Conservation (phyloP, 2,329 filamentous ascomycete species). For the Colletotrichum lupini region DNA sequence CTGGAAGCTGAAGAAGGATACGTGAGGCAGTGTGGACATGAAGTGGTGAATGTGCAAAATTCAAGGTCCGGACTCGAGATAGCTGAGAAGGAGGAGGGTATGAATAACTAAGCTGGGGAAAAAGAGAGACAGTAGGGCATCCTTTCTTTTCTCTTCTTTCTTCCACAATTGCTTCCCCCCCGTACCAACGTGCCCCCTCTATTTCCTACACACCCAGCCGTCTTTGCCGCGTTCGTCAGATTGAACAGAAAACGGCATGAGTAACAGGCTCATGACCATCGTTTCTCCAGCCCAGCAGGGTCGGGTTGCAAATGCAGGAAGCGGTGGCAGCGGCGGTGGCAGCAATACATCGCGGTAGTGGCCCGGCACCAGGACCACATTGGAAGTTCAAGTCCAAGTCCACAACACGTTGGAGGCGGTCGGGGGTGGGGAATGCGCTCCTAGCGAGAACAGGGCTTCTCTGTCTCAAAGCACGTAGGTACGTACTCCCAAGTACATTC, state of each 20-base stretch:
- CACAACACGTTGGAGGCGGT: constrained; percentile 20
- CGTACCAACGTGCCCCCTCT: background rate
- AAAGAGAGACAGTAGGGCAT: background rate
- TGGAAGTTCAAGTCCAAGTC: background rate
- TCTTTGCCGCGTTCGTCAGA: background rate
- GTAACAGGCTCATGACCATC: background rate
- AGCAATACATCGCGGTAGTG: constrained; percentile 4
- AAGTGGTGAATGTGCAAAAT: background rate
- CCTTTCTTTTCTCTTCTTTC: background rate
- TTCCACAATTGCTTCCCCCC: background rate
- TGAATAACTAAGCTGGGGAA: background rate
- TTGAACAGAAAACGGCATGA: background rate
- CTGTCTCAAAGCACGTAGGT: background rate
- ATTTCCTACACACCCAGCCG: background rate
- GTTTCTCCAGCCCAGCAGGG: background rate
- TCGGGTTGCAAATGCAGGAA: constrained; percentile 13
- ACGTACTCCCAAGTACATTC: background rate
- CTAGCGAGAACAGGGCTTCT: background rate
- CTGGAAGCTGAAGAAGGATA: background rate
- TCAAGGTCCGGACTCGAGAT: background rate
- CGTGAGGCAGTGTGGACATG: background rate
- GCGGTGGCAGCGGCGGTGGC: constrained; percentile 18
- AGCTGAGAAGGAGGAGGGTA: background rate
- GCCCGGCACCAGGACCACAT: background rate
- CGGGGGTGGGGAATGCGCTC: background rate